Conservation (phyloP, 192 early-diverging fungal genomes). For the Umbelopsis sp. region DNA sequence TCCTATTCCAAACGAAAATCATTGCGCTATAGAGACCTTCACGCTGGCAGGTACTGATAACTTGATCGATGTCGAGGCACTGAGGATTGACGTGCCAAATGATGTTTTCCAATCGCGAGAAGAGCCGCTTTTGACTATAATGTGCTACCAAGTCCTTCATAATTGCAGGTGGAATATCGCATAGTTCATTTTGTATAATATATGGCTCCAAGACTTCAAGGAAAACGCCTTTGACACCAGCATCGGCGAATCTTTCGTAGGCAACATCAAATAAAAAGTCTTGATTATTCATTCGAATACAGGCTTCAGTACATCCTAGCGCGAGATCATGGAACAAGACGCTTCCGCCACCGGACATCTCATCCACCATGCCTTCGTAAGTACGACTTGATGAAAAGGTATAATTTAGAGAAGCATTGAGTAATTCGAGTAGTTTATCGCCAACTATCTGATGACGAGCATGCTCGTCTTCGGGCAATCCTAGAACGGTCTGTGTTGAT, state of each 20-base stretch:
- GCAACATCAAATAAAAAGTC: conserved; percentile 55
- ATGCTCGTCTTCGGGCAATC: conserved; percentile 58
- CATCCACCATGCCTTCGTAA: conserved; percentile 41
- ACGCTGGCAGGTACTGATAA: conserved; percentile 54
- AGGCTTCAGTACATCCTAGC: conserved; percentile 52
- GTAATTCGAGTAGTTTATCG: conserved; percentile 55
- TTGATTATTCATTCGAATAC: conserved; percentile 53
- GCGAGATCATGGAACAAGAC: conserved; percentile 52
- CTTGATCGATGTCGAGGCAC: conserved; percentile 58
- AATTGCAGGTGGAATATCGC: conserved; percentile 55
- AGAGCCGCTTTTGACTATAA: conserved; percentile 45
- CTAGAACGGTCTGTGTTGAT: conserved; percentile 58
- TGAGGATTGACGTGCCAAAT: conserved; percentile 61
- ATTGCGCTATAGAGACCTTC: conserved; percentile 57
- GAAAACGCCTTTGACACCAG: conserved; percentile 48
- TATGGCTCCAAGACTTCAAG: conserved; percentile 53
- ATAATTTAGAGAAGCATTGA: conserved; percentile 54
- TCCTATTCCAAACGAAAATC: conserved; percentile 64
- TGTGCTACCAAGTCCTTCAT: conserved; percentile 60
- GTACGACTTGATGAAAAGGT: conserved; percentile 53
- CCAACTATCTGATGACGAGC: conserved; percentile 53
- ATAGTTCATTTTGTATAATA: conserved; percentile 54
- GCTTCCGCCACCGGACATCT: conserved; percentile 39
- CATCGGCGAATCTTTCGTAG: conserved; percentile 56
- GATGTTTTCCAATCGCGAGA: conserved; percentile 49